These are phyloP conservation scores for Exsudoporus floridanus DNA, from an alignment of 1,284 basidiomycete genomes.

Conservation along the genomic window DNA sequence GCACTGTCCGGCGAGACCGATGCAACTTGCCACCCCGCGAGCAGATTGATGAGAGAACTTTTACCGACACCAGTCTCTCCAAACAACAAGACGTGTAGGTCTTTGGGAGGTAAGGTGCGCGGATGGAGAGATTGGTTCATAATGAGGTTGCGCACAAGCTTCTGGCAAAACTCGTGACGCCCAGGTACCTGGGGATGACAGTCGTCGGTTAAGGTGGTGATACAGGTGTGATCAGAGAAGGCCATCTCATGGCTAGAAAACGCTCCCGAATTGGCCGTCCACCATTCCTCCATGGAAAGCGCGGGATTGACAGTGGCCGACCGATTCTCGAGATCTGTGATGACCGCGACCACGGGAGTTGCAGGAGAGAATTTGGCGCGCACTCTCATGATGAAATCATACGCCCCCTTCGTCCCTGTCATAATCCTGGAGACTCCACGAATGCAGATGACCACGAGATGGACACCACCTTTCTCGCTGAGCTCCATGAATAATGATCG, in stretches of 20 bases:
- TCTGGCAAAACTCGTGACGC: constrained; percentile 20
- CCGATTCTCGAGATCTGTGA: constrained; percentile 34
- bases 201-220: constrained; percentile 27
- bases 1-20: constrained; percentile 25
- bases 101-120: constrained; percentile 22
- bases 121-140: constrained; percentile 13
- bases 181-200: constrained; percentile 22
- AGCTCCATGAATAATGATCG: constrained; percentile 25
- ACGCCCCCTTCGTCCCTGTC: constrained; percentile 21
- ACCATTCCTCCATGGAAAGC: constrained; percentile 35
- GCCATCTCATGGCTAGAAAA: constrained; percentile 17
- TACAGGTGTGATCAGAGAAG: constrained; percentile 26
- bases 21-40: constrained; percentile 29
- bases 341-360: constrained; percentile 30
- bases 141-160: constrained; percentile 22
- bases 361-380: constrained; percentile 16
- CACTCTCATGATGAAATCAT: constrained; percentile 24
- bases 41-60: constrained; percentile 35
- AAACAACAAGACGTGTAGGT: constrained; percentile 32
- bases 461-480: constrained; percentile 25
- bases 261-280: constrained; percentile 20
- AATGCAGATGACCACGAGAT: constrained; percentile 33
- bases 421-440: constrained; percentile 22
- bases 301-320: constrained; percentile 9
- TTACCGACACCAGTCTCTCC: constrained; percentile 37